Percentiles rank a stretch among this genome's conserved stretches.
phyloP scores from a whole-genome alignment of 345 rosid species.

The Heritiera littoralis region DNA sequence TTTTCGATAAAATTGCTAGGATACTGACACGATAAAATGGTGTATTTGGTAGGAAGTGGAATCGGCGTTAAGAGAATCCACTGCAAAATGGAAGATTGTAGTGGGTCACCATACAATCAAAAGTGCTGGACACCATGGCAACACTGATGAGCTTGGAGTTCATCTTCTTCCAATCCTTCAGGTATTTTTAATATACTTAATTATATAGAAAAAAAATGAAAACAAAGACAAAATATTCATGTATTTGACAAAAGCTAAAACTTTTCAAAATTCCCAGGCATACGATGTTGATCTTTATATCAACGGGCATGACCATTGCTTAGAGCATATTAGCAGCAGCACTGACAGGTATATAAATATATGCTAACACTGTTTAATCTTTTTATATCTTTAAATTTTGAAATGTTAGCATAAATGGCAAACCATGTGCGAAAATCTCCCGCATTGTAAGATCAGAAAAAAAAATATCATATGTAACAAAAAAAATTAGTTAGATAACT shows the following conservation, averaged over 20 bases:
- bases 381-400: not conserved
- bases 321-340: constrained; percentile 75
- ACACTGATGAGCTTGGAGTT: constrained; percentile 35
- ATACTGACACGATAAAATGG: not conserved
- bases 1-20: no score
- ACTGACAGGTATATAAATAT: constrained; percentile 37
- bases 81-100: constrained; percentile 52
- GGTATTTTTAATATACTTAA: constrained; percentile 25
- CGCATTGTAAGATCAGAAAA: no score
- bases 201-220: no score
- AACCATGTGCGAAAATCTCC: no score
- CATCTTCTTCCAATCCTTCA: constrained; percentile 45
- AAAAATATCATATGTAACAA: no score
- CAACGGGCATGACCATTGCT: constrained; percentile 88
- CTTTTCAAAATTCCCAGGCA: constrained; percentile 34
- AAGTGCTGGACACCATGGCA: constrained; percentile 51
- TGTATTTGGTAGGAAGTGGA: constrained; percentile 37
- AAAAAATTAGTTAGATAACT: no score
- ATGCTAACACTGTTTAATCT: not conserved
- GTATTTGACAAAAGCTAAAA: not conserved
- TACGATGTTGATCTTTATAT: constrained; percentile 66
- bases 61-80: constrained; percentile 39
- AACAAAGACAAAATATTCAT: not conserved
- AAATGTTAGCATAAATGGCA: no score
- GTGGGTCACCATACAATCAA: constrained; percentile 57